phyloP scores from a whole-genome alignment of 2,329 filamentous ascomycete genomes.

The Fusarium falciforme region DNA sequence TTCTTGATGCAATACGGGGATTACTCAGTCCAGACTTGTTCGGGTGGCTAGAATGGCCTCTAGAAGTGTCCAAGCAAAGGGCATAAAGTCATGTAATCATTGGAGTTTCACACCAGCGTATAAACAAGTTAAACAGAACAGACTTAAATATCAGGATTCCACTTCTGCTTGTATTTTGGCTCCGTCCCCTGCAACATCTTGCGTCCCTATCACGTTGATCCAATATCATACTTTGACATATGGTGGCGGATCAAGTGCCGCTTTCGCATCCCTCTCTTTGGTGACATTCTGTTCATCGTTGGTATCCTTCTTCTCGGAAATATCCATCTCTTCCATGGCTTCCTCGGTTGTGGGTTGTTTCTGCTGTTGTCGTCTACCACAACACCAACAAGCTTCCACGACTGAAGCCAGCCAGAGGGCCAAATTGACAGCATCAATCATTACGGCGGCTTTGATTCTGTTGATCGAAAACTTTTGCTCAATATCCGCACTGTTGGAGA shows the following conservation, averaged over 20 bases:
- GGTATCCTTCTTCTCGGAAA: background rate
- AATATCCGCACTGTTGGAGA: background rate
- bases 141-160: background rate
- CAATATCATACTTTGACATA: background rate
- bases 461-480: background rate
- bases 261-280: background rate
- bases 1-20: slow-evolving; percentile 37
- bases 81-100: slow-evolving; percentile 15
- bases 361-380: background rate
- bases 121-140: background rate
- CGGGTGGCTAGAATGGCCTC: slow-evolving; percentile 42
- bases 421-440: slow-evolving; percentile 21
- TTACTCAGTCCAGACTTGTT: slow-evolving; percentile 30
- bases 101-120: background rate
- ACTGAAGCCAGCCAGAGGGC: slow-evolving; percentile 17
- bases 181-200: background rate
- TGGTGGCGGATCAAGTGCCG: slow-evolving; percentile 1
- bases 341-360: background rate
- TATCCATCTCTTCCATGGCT: background rate
- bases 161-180: background rate
- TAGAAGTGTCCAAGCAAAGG: slow-evolving; percentile 26
- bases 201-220: too few species aligned
- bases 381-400: slow-evolving; percentile 21
- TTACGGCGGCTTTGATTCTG: background rate
- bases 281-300: background rate